phyloP scores from a whole-genome alignment of 768 basidiomycete genomes.

The Grammothele lineata region DNA sequence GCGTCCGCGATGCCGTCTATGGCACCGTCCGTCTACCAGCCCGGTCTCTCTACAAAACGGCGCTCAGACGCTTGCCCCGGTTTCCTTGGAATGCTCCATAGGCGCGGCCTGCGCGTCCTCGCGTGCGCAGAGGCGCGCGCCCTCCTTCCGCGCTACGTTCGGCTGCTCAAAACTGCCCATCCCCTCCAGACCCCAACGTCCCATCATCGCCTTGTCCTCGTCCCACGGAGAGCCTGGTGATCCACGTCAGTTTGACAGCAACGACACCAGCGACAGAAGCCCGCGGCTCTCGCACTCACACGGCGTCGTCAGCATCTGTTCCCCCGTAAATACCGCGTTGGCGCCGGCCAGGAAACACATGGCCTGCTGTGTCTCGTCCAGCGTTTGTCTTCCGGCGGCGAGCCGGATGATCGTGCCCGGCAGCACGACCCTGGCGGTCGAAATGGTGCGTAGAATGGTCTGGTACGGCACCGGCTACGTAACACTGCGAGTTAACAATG shows the following conservation, averaged over 20 bases:
- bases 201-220: slow-evolving; percentile 95
- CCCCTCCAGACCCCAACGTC: slow-evolving; percentile 86
- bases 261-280: background rate
- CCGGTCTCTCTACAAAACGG: background rate
- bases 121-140: slow-evolving; percentile 20
- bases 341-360: slow-evolving; percentile 99
- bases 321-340: slow-evolving; percentile 98
- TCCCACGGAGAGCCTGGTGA: slow-evolving; percentile 86
- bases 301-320: slow-evolving; percentile 95
- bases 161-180: slow-evolving; percentile 86
- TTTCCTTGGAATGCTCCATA: background rate
- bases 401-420: slow-evolving; percentile 92
- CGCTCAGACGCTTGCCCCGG: slow-evolving; percentile 4
- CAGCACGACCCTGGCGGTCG: slow-evolving; percentile 89
- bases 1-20: background rate
- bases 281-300: slow-evolving; percentile 47
- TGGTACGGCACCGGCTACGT: slow-evolving; percentile 74
- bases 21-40: background rate
- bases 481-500: background rate
- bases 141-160: slow-evolving; percentile 54
- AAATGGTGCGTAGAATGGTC: slow-evolving; percentile 87
- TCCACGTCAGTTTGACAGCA: background rate
- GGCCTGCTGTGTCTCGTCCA: slow-evolving; percentile 88
- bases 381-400: slow-evolving; percentile 87
- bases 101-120: slow-evolving; percentile 1